A percentile compares a stretch with the other conserved stretches of the same genome.
Evolutionary conservation across 345 rosid genomes (phyloP).

Genomic region (Camelina hispida): DNA sequence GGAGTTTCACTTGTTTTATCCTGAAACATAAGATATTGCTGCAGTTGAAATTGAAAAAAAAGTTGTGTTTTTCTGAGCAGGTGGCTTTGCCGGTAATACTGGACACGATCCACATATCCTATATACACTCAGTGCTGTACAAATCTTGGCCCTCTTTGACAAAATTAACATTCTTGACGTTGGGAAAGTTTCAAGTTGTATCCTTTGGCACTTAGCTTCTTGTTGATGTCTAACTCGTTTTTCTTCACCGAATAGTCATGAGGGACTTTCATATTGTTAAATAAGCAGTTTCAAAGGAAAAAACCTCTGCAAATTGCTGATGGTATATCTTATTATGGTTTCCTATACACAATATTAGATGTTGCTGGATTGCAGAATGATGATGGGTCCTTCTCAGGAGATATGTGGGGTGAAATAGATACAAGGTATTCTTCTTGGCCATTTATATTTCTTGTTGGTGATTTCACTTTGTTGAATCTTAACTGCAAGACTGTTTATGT

Average conservation of each 20-base stretch:
- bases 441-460: background rate
- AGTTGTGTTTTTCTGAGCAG: slow-evolving; percentile 48
- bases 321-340: slow-evolving; percentile 12
- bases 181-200: slow-evolving; percentile 76
- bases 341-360: slow-evolving; percentile 55
- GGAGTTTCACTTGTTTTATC: background rate
- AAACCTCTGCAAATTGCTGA: background rate
- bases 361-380: slow-evolving; percentile 79
- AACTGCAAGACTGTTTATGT: slow-evolving; percentile 14
- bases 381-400: slow-evolving; percentile 96
- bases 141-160: slow-evolving; percentile 78
- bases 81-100: slow-evolving; percentile 93
- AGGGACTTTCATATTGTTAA: background rate
- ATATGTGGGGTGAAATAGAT: slow-evolving; percentile 96
- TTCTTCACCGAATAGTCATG: background rate
- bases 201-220: slow-evolving; percentile 53
- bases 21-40: background rate
- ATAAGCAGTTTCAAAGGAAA: background rate
- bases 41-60: background rate
- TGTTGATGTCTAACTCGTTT: slow-evolving; percentile 7
- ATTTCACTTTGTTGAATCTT: slow-evolving; percentile 19
- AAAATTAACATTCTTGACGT: slow-evolving; percentile 68
- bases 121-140: slow-evolving; percentile 87
- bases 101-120: slow-evolving; percentile 88
- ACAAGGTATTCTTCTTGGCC: slow-evolving; percentile 59